phyloP scores from a whole-genome alignment of 306 rosid genomes.

The Gastrolobium villosum region DNA sequence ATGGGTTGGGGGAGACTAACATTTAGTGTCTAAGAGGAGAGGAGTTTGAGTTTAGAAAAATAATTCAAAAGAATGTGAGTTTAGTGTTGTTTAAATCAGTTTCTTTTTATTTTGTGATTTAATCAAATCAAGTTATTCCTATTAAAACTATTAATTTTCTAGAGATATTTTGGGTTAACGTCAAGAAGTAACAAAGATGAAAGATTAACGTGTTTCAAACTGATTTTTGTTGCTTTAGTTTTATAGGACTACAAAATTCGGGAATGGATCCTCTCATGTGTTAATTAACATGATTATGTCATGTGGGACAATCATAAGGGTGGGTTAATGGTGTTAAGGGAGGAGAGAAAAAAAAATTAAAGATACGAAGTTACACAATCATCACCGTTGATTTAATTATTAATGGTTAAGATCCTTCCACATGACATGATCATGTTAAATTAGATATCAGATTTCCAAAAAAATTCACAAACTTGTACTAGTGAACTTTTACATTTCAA shows the following conservation, averaged over 20 bases:
- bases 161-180: not conserved
- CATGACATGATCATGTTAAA: too few species aligned
- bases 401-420: too few species aligned
- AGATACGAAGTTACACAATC: too few species aligned
- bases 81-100: not conserved
- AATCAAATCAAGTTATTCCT: not conserved
- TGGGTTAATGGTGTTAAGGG: too few species aligned
- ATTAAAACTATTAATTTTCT: not conserved
- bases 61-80: not conserved
- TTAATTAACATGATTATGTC: too few species aligned
- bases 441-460: too few species aligned
- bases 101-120: not conserved
- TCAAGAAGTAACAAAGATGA: not conserved
- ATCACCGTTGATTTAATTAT: too few species aligned
- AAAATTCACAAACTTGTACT: not conserved
- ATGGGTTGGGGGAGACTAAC: not conserved
- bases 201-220: not conserved
- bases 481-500: not conserved
- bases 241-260: not conserved
- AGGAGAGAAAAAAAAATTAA: too few species aligned
- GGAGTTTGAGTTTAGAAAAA: not conserved
- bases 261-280: too few species aligned
- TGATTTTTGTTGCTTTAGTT: not conserved
- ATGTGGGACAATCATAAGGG: too few species aligned
- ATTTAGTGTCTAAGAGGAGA: not conserved